Conservation (phyloP, 768 basidiomycete genomes). For the Pleurotus cornucopiae region DNA sequence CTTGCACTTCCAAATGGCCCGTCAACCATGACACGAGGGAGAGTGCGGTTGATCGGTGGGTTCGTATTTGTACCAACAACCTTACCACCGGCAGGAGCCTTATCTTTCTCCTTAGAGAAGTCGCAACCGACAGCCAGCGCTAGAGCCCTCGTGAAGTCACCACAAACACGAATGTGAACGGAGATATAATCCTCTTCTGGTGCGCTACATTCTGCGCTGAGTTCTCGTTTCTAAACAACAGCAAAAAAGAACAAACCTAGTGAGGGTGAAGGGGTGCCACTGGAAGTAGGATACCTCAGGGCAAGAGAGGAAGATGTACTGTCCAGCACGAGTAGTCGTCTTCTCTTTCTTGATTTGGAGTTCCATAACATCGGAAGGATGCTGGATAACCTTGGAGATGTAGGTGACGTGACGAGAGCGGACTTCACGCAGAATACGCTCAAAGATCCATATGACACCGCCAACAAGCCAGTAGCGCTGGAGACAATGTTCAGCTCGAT, state of each 20-base stretch:
- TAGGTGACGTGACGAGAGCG: constrained; percentile 88
- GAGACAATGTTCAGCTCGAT: constrained; percentile 7
- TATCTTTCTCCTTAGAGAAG: constrained; percentile 53
- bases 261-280: constrained; percentile 97
- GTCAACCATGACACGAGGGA: constrained; percentile 94
- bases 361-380: constrained; percentile 92
- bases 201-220: constrained; percentile 42
- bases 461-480: constrained; percentile 90
- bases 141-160: constrained; percentile 85
- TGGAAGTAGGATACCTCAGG: constrained; percentile 94
- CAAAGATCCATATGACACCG: constrained; percentile 78
- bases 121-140: constrained; percentile 83
- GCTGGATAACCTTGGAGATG: constrained; percentile 92
- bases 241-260: constrained; percentile 45
- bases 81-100: constrained; percentile 48
- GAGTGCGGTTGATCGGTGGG: constrained; percentile 62
- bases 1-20: constrained; percentile 92
- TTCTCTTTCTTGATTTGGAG: constrained; percentile 97
- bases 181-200: constrained; percentile 96
- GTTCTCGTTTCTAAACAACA: background rate
- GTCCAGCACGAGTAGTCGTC: constrained; percentile 76
- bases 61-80: constrained; percentile 55
- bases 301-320: constrained; percentile 91
- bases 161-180: constrained; percentile 88
- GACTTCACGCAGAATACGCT: constrained; percentile 90